Base-by-base conservation (phyloP, 352 stramenopile species). In the Phytophthora nicotianae region DNA sequence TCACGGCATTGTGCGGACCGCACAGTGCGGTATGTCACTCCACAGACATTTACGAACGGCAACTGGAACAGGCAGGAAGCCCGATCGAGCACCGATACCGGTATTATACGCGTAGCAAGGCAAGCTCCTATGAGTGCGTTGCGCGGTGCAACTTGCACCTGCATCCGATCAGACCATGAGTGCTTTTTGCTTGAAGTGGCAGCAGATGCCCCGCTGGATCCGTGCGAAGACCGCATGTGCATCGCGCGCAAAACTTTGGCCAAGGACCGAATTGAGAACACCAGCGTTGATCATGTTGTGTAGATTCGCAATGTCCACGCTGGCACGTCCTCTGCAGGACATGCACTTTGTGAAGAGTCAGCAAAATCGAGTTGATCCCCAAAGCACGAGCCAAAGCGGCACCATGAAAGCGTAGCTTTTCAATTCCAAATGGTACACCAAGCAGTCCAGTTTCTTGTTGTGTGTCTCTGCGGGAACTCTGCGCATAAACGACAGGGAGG, bases 401-500 rank as follows among this genome's bases (percentile, higher is more conserved):
- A 38, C 32, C 29, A 3, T 35, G 29, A 35, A 35, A 35, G 29
- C 8, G 26, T 32, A 9, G 26, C 26, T 32, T 32, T 32, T 32
- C 26, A 32, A 8, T 8, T 4, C 8, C 26, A 32, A 32, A 32
- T 14, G 9, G 29, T 35, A 35, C n/a, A 24, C n/a, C 38, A 45
- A 24, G 38, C 35, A 4, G 1, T 6, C 29, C 9, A 16, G 29
- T 35, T 35, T 35, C 32, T 38, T n/a, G 32, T 5, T 38, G 10
- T 47, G 46, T 46, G 46, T 50, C 38, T 63, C 56, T 42, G 29
- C 49, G n/a, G 13, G 19, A 61, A 45, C 0, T 16, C 1, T 17
- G 51, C 33, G 32, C 55, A 65, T 56, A 70, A 26, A 65, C 41
- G 48, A 42, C 32, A 20, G 13, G 37, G 5, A 70, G n/a, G 56